Evolutionary conservation across 495 filamentous ascomycete species (phyloP).

Genomic region (Lasiosphaeria hispida): DNA sequence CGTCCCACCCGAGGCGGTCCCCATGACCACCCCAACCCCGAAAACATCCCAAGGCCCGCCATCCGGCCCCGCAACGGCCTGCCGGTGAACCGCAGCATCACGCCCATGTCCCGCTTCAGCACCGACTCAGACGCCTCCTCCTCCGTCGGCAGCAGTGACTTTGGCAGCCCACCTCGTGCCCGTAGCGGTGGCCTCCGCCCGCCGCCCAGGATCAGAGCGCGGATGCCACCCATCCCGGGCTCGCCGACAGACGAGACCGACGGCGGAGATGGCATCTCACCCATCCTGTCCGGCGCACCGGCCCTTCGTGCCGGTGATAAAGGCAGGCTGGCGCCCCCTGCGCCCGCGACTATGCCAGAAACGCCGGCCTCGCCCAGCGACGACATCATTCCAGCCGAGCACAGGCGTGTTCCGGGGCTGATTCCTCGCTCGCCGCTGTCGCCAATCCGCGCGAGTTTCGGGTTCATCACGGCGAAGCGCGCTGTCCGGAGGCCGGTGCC

Average conservation of each 20-base stretch:
- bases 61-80: slow-evolving; percentile 10
- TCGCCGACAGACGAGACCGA: slow-evolving; percentile 21
- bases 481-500: slow-evolving; percentile 13
- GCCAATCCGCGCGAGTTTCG: slow-evolving; percentile 12
- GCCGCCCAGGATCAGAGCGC: background rate
- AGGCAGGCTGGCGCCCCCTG: background rate
- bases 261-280: slow-evolving; percentile 20
- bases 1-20: slow-evolving; percentile 5
- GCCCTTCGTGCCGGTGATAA: background rate
- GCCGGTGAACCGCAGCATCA: slow-evolving; percentile 9
- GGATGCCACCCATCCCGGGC: slow-evolving; percentile 21
- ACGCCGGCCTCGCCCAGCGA: slow-evolving; percentile 8
- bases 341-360: background rate
- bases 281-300: slow-evolving; percentile 23
- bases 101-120: slow-evolving; percentile 15
- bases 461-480: slow-evolving; percentile 11
- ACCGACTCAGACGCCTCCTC: slow-evolving; percentile 23
- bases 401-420: slow-evolving; percentile 21
- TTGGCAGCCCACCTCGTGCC: slow-evolving; percentile 12
- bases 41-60: slow-evolving; percentile 4
- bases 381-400: slow-evolving; percentile 24
- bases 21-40: background rate
- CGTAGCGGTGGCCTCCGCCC: slow-evolving; percentile 20
- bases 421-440: slow-evolving; percentile 26
- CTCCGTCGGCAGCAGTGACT: background rate